Evolutionary conservation across 257 asterid genomes (phyloP), one percentile per base, ranked within the genome.

Genomic region (Dorcoceras hygrometricum): DNA sequence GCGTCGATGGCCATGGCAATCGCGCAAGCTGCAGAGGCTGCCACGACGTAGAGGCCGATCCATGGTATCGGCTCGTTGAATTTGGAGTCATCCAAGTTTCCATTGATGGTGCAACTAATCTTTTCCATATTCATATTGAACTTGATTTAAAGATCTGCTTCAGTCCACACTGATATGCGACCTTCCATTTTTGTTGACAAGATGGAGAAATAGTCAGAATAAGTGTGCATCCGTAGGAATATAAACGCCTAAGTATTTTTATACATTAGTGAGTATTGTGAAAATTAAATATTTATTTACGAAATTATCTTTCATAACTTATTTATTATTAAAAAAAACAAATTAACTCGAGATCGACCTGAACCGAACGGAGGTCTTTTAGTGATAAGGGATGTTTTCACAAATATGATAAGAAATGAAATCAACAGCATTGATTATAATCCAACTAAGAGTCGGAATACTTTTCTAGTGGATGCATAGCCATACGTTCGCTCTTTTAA

Each of bases 1-100:
- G 78, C 71, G 29, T 86, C 94, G 2, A 62, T 2, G 0, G 78
- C 74, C 90, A 86, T 86, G 46, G 86, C 90, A 10, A 80, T 6
- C 3, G 88, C 78, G 28, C 92, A 86, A 10, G 82, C 86, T 62
- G 92, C 90, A 2, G 90, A 83, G 9, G 95, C 95, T 36, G 78
- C 78, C 18, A 82, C 92, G 1, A 86, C 83, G 46, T 89, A 86
- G 65, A 81, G 20, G 50, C 84, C 93, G 31, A 86, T 86, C 93
- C 89, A 86, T 19, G 93, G 93, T 84, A 86, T 81, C 34, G 92
- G 92, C 75, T 79, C 78, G 65, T 39, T 77, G 86, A 83, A 86
- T 56, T 51, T 77, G 0, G 92, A 86, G 20, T 83, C 87, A 43
- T 86, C 78, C 8, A 86, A 64, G 23, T 39, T 66, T 56, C 92